Base-by-base conservation (phyloP, 345 rosid genomes). In the Acer yangbiense region DNA sequence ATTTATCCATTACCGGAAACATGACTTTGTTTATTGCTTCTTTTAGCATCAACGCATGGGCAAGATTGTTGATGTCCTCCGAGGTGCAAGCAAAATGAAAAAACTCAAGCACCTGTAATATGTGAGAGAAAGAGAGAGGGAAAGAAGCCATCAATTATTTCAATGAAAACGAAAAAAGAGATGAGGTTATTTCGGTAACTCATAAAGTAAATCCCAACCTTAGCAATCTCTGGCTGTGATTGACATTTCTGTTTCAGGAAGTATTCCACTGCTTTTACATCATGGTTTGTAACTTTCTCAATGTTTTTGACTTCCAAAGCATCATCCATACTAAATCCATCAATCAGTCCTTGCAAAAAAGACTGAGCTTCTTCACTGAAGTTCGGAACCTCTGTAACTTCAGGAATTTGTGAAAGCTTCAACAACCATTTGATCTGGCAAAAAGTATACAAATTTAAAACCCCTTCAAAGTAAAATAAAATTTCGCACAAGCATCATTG, bases 61-160 rank as follows among this genome's bases (percentile, higher is more conserved):
- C 92, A 44, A 97, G 94, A 80, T 94, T 97, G 87, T 93, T 97
- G 78, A 94, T 94, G 79, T 97, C 99, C 82, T 94, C 99, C 0
- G 98, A 94, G 11, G 98, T 93, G 81, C 98, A 97, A 84, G 98
- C 95, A 77, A 93, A 94, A 87, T 94, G 99, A 79, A 97, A 93
- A 84, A 91, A 97, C 80, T 97, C 98, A 77, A 91, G 91, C 78
- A 94, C 98, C 99, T 94, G 87, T 23, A 74, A 48, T 2, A 10
- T 13, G n/a, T 16, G 54, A 67, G 74, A 76, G 35, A 69, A 13
- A 35, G 3, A 54, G 46, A 67, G 57, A 70, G 32, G 17, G 11
- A 67, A 4, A 72, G 57, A 74, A 43, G 46, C 58, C 12, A 48
- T 55, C 12, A 52, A 39, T 10, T 61, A 58, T 35, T 46, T 72